Base-by-base conservation (phyloP, 1,284 basidiomycete genomes). In the Omphalotus olearius region DNA sequence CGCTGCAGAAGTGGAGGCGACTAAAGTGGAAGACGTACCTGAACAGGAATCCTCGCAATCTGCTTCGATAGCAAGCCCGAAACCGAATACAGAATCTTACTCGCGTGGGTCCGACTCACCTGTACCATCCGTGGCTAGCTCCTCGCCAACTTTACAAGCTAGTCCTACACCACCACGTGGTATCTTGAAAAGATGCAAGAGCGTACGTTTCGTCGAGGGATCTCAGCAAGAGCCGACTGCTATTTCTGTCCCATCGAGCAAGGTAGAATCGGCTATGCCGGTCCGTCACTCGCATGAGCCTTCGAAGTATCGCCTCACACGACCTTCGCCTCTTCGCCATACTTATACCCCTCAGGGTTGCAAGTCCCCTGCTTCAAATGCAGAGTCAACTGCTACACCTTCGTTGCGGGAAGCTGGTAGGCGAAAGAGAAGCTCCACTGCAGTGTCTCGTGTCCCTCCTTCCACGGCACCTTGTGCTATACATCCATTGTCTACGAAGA, bases 111-210 rank as follows among this genome's bases (percentile, higher is more conserved):
- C 23, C 23, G 23, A 23, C 23, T 23, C 23, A 23, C 23, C 23
- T 23, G 23, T 5, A 5, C 23, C 23, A 23, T 60, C 64, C 23
- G 44, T 53, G 14, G 59, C 50, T 50, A 54, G 53, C 18, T 33
- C 52, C 18, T 45, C 51, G 28, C 40, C 51, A 11, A 50, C 40
- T 13, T 33, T 33, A 7, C 30, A 13, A 16, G 56, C 55, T n/a
- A 54, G 52, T 7, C 57, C 58, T 18, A 54, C 60, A 25, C 60
- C 62, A 25, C 59, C 62, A 1, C 66, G 68, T n/a, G 66, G 71
- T 35, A 72, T 73, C 38, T 59, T 73, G 37, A 73, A 71, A 55
- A 65, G 64, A 46, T 63, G 64, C 48, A 73, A 71, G 52, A 72
- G 65, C 43, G 71, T 73, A 39, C 68, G 70, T 42, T 73, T 73